Percentiles rank a stretch among this genome's conserved stretches.
These are phyloP conservation scores for Baudoinia panamericana DNA, from an alignment of 495 filamentous ascomycete species.

Conservation along the genomic window DNA sequence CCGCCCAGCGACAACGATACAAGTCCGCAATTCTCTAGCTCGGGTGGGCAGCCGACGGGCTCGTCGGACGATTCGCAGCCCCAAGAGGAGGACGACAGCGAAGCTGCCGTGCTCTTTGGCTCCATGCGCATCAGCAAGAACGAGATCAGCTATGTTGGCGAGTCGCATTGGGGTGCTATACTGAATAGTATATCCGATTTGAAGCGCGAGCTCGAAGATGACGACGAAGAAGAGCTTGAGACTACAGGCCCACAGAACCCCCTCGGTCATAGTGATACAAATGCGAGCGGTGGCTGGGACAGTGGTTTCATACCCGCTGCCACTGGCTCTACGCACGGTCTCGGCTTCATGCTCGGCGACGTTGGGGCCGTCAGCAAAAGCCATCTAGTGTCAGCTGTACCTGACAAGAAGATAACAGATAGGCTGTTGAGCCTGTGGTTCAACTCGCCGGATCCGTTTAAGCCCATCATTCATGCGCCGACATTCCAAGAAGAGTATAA, in stretches of 20 bases:
- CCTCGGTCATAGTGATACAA: neutral
- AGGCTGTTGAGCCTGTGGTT: conserved; percentile 28
- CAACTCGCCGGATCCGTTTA: conserved; percentile 23
- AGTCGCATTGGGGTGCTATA: conserved; percentile 81
- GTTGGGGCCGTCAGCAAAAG: conserved; percentile 16
- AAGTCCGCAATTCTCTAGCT: neutral
- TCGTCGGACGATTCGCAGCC: too few relatives aligned
- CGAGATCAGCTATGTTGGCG: conserved; percentile 75
- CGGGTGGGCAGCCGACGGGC: neutral
- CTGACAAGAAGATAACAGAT: conserved; percentile 26
- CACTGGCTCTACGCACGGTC: conserved; percentile 25
- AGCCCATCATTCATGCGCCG: conserved; percentile 25
- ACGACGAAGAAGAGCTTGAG: conserved; percentile 9
- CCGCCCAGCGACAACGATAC: conserved; percentile 17
- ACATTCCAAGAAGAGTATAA: conserved; percentile 31
- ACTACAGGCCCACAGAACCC: neutral
- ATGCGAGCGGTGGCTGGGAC: conserved; percentile 6
- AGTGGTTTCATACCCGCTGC: neutral
- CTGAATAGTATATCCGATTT: conserved; percentile 44
- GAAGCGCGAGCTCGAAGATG: conserved; percentile 20
- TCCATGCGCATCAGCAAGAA: conserved; percentile 72
- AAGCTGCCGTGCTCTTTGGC: conserved; percentile 67
- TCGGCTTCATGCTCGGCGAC: conserved; percentile 27
- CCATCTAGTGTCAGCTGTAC: conserved; percentile 24
- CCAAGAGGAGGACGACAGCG: conserved; percentile 37